These are phyloP conservation scores for Metschnikowia henanensis DNA, from an alignment of 805 yeast species.

Conservation along the genomic window DNA sequence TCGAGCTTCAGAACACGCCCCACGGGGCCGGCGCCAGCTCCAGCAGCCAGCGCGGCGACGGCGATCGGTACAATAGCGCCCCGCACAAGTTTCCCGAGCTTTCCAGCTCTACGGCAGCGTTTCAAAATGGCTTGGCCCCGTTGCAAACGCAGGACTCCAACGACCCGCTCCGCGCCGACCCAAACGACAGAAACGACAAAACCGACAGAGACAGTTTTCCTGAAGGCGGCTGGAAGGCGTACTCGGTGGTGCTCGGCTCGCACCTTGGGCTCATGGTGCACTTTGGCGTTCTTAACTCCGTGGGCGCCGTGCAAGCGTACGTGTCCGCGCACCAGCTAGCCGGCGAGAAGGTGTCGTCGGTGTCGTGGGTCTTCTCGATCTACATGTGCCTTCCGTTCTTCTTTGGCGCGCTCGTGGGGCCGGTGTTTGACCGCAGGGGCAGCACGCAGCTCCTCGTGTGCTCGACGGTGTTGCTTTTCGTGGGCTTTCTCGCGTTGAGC, in stretches of 20 bases:
- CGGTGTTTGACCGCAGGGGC: slow-evolving; percentile 65
- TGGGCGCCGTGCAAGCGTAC: slow-evolving; percentile 62
- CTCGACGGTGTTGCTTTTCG: slow-evolving; percentile 38
- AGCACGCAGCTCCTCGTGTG: slow-evolving; percentile 39
- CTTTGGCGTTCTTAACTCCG: slow-evolving; percentile 57
- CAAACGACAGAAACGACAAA: slow-evolving; percentile 3
- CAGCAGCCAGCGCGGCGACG: background rate
- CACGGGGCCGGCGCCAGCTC: background rate
- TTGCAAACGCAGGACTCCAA: background rate
- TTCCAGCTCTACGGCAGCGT: background rate
- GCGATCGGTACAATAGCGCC: background rate
- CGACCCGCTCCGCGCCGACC: background rate
- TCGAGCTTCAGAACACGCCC: background rate
- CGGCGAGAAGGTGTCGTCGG: slow-evolving; percentile 42
- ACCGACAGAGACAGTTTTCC: slow-evolving; percentile 31
- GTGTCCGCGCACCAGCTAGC: slow-evolving; percentile 55
- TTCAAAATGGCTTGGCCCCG: background rate
- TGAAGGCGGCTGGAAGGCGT: slow-evolving; percentile 61
- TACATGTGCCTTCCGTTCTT: slow-evolving; percentile 44
- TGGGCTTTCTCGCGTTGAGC: slow-evolving; percentile 59
- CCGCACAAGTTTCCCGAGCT: background rate
- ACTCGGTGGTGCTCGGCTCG: slow-evolving; percentile 56
- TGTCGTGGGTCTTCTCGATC: slow-evolving; percentile 67
- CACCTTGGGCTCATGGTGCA: slow-evolving; percentile 54
- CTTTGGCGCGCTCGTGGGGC: slow-evolving; percentile 44